Base-by-base conservation (phyloP, 306 rosid genomes). In the Castanospermum australe region DNA sequence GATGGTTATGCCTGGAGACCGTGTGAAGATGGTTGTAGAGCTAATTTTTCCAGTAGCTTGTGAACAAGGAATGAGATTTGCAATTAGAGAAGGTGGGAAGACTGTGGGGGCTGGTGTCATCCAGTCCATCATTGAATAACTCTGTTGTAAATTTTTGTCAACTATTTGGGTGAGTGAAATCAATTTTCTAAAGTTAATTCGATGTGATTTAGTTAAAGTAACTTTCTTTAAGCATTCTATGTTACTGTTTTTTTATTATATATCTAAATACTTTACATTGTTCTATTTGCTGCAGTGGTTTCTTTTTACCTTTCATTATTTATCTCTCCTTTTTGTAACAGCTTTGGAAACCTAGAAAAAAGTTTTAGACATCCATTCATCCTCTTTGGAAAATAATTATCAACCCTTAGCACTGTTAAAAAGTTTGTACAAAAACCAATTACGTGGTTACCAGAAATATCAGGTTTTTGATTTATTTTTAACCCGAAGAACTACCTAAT, bases 1-100 rank as follows among this genome's bases (percentile, higher is more conserved):
- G 78, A 82, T 82, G 85, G 85, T 82, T 44, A 82, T 82, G 82
- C 86, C 82, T 1, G 73, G 82, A 41, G 86, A 82, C 14, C 48
- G 78, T 6, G 67, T 76, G 63, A 82, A 76, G 78, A 82, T 82
- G 74, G 85, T 61, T 22, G 82, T 82, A n/a, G 78, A 82, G 73
- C 81, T 76, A 28, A 76, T 70, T 21, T 52, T 77, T 57, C 63
- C 86, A 6, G 68, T 82, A 9, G 82, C 82, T 76, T 82, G 85
- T 42, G 79, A 80, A 77, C 78, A 76, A 12, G 85, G 85, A 32
- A 69, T 82, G 85, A 76, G 85, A 39, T 82, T 82, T 76, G 85
- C 85, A 4, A 76, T 76, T 18, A 76, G 81, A 55, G 85, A 82
- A 82, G 82, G 82, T 17, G 82, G 73, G 51, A 82, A 82, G 73